Base-by-base conservation (phyloP, 768 basidiomycete species). In the Saitozyma sp. region DNA sequence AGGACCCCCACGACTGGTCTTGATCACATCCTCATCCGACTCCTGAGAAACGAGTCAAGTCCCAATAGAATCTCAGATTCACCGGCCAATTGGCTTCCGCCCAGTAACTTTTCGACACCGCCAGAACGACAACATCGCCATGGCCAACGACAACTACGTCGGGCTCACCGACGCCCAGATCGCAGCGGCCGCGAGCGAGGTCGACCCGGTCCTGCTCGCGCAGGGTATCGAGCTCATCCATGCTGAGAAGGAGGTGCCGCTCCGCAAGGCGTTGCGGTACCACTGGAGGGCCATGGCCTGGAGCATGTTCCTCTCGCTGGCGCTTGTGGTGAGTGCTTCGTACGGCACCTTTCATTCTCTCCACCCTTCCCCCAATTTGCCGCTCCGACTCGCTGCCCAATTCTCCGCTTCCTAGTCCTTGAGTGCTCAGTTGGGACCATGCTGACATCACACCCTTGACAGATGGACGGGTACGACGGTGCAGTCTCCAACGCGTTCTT, bases 381-480 rank as follows among this genome's bases (percentile, higher is more conserved):
- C 29, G 29, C 29, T 29, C n/a, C n/a, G n/a, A n/a, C n/a, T n/a
- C n/a, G n/a, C n/a, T n/a, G n/a, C n/a, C n/a, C n/a, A n/a, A n/a
- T n/a, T n/a, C n/a, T n/a, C n/a, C n/a, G n/a, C n/a, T n/a, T n/a
- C n/a, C n/a, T n/a, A n/a, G n/a, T n/a, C n/a, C n/a, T n/a, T n/a
- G n/a, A n/a, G n/a, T n/a, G n/a, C n/a, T n/a, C n/a, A n/a, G n/a
- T n/a, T n/a, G 29, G 29, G 29, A 29, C 29, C 29, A 29, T 29
- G 29, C 29, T 29, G 29, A 29, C 29, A 5, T 5, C 29, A 29
- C 29, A 29, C 29, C 29, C 29, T 29, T 29, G 29, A 29, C 29
- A 29, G 29, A 65, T 65, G 64, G 64, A 65, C n/a, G 59, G 59
- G 14, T 65, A 57, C 39, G 64, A 65, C 52, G 54, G 52, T 42